Percentiles rank a stretch among this genome's conserved stretches.
These are phyloP conservation scores for Calonectria montana DNA, from an alignment of 2,329 filamentous ascomycete species.

Conservation along the genomic window DNA sequence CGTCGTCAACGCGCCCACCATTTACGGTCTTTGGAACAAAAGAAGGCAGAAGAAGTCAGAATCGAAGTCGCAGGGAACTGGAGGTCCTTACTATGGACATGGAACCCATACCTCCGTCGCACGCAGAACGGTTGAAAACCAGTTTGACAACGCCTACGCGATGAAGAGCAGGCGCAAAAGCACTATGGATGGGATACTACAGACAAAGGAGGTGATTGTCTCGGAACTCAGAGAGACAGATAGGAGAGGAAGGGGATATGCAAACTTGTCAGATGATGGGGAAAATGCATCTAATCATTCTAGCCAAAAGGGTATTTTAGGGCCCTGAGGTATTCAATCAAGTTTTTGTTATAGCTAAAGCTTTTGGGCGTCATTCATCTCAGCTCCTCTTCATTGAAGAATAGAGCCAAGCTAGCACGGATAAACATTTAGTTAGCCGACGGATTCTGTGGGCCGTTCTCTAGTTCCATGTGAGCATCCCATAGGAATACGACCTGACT, in stretches of 20 bases:
- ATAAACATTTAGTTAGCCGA: too few species aligned
- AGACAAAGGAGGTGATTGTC: slow-evolving; percentile 22
- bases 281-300: slow-evolving; percentile 13
- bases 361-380: too few species aligned
- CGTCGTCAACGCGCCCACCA: slow-evolving; percentile 52
- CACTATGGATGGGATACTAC: slow-evolving; percentile 16
- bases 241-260: slow-evolving; percentile 11
- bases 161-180: slow-evolving; percentile 15
- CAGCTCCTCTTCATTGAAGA: too few species aligned
- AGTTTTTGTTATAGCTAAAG: too few species aligned
- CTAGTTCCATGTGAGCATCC: too few species aligned
- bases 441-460: too few species aligned
- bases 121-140: not conserved
- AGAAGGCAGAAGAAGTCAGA: slow-evolving; percentile 29
- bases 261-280: slow-evolving; percentile 12
- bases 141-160: not conserved
- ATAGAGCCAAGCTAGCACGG: too few species aligned
- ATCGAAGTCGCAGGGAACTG: slow-evolving; percentile 18
- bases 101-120: not conserved
- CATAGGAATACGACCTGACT: too few species aligned
- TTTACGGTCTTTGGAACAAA: slow-evolving; percentile 51
- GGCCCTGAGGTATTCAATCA: not conserved
- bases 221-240: slow-evolving; percentile 13
- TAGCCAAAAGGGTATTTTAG: slow-evolving; percentile 13
- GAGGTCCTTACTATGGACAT: slow-evolving; percentile 1